phyloP scores from a whole-genome alignment of 495 filamentous ascomycete genomes.

The Podospora tetraspora region DNA sequence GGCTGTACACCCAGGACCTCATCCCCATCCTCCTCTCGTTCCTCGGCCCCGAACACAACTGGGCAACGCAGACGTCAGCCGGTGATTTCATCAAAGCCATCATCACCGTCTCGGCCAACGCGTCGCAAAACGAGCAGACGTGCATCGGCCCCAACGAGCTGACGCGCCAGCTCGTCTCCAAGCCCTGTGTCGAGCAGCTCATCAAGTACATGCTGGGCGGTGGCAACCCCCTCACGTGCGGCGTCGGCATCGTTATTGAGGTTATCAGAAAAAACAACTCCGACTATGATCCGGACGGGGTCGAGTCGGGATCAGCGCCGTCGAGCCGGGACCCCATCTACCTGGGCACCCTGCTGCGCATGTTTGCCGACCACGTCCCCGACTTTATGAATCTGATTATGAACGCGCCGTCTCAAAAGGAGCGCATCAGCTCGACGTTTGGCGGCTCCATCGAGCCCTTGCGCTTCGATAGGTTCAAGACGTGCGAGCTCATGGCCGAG shows the following conservation, averaged over 20 bases:
- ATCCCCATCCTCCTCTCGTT: conserved; percentile 85
- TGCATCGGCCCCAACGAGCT: conserved; percentile 98
- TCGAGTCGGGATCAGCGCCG: conserved; percentile 68
- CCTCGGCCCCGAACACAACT: conserved; percentile 71
- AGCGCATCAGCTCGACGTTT: conserved; percentile 60
- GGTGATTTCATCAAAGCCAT: conserved; percentile 98
- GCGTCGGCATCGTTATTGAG: conserved; percentile 95
- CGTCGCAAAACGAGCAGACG: conserved; percentile 92
- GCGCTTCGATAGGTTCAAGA: conserved; percentile 98
- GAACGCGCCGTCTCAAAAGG: conserved; percentile 50
- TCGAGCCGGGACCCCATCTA: conserved; percentile 93
- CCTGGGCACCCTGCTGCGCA: conserved; percentile 82
- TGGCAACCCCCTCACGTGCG: conserved; percentile 91
- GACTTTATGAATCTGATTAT: conserved; percentile 92
- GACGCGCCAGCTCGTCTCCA: conserved; percentile 92
- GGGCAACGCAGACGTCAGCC: conserved; percentile 90
- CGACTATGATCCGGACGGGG: conserved; percentile 91
- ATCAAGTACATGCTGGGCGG: conserved; percentile 88
- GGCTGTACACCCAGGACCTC: conserved; percentile 87
- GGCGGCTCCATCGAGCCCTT: conserved; percentile 88
- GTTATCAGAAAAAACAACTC: conserved; percentile 99
- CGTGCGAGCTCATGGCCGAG: conserved; percentile 98
- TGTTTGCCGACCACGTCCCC: conserved; percentile 87
- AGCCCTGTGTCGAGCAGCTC: conserved; percentile 71
- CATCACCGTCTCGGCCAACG: conserved; percentile 97